Base-by-base conservation (phyloP, 345 rosid species). In the Capsella bursapastoris region DNA sequence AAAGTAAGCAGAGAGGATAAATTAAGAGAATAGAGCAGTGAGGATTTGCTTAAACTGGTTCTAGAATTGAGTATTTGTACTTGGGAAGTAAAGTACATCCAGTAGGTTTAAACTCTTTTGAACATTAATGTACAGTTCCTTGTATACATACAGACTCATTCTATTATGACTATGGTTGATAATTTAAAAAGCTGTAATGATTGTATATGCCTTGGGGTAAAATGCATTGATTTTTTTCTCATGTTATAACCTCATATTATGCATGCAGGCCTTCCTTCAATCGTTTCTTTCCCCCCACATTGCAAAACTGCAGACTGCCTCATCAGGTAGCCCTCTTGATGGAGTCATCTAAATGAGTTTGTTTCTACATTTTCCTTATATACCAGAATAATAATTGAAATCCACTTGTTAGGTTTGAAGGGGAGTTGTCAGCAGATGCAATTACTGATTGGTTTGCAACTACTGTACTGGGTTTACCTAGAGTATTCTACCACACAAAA, bases 401-500 rank as follows among this genome's bases (percentile, higher is more conserved):
- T 41, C 22, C 55, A 1, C n/a, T 31, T 74, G 68, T 59, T 76
- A 93, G 98, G 88, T 89, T 83, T 86, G 88, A 82, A 68, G 96
- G 90, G 64, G 89, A 86, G 70, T 82, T 86, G 31, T 89, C 94
- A 47, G 74, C 83, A 47, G 96, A 94, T 82, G 86, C 91, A 56
- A 80, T 94, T 58, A 82, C 86, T 5, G 90, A 91, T 81, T 91
- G 98, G 98, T 85, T 91, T 80, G 90, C 97, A 2, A 87, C 89
- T 38, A 53, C 74, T 32, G 75, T 91, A 41, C 89, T 94, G 57
- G 70, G 79, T 50, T 85, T 94, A 74, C 98, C 98, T 66, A 90
- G 97, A 76, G 87, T 94, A 80, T 86, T 84, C 66, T 94, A 87
- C 83, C 75, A 89, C 72, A 82, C 96, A 56, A 89, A 84, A 85